Base-by-base conservation (phyloP, 169 alveolate genomes). In the Plasmodium vinckei region DNA sequence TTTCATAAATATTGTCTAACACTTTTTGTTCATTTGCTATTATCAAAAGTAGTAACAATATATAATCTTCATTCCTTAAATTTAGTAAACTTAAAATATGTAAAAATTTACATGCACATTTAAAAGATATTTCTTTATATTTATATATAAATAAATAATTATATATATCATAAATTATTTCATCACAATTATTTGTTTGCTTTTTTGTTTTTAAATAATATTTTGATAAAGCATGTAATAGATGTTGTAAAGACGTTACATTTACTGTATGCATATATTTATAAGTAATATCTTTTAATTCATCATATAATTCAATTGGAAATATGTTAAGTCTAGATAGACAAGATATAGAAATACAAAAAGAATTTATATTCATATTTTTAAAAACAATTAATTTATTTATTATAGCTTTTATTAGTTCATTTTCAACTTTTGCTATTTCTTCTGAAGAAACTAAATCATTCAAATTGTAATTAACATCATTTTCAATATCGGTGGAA, bases 331-430 rank as follows among this genome's bases (percentile, higher is more conserved):
- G 53, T 56, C 53, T 79, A 12, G 89, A 64, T 9, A 79, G 57
- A n/a, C 89, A 79, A 1, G 89, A 79, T 19, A 79, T 67, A 6
- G 89, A 79, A 21, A 79, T 79, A 61, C 89, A 79, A 4, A 79
- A 79, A 5, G 89, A 79, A 54, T 79, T 79, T 6, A 79, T 79
- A 27, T 79, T 79, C 61, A 79, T 79, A 39, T 79, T 79, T 79
- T 79, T 79, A 61, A 79, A 79, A 27, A 67, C 0, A 47, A 56
- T 79, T 6, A 79, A 49, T 15, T 65, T 79, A 19, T 67, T 79
- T 15, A 79, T 27, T 23, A 79, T 79, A 42, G 25, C 89, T 54
- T 71, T 79, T 65, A 79, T 79, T 47, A 79, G 49, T 19, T 51
- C 82, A 70, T 79, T 68, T 79, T 79, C 89, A 12, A 67, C 53